phyloP scores from a whole-genome alignment of 495 filamentous ascomycete genomes.

The Lasiosphaeria miniovina region DNA sequence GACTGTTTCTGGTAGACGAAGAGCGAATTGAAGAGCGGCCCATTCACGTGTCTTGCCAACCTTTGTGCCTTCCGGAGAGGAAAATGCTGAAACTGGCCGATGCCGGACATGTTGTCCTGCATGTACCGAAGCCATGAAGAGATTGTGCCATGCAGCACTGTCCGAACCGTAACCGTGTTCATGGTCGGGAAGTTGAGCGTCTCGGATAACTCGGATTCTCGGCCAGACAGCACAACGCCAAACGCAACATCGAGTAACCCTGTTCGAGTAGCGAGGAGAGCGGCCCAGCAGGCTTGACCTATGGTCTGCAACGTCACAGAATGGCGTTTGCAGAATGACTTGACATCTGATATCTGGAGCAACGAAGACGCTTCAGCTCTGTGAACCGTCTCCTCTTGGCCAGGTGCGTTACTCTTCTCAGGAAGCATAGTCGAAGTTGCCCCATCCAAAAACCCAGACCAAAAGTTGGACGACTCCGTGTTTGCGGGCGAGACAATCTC shows the following conservation, averaged over 20 bases:
- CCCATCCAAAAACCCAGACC: conserved; percentile 56
- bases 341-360: conserved; percentile 32
- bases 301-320: conserved; percentile 63
- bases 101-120: conserved; percentile 56
- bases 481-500: conserved; percentile 36
- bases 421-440: conserved; percentile 38
- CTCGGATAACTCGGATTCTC: conserved; percentile 56
- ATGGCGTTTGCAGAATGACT: conserved; percentile 52
- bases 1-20: conserved; percentile 62
- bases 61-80: conserved; percentile 62
- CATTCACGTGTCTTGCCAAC: conserved; percentile 27
- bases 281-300: conserved; percentile 62
- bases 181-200: conserved; percentile 71
- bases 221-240: conserved; percentile 68
- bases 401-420: not conserved
- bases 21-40: conserved; percentile 60
- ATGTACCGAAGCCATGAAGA: conserved; percentile 61
- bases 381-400: conserved; percentile 24
- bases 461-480: conserved; percentile 51
- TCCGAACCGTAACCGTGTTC: conserved; percentile 68
- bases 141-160: conserved; percentile 59
- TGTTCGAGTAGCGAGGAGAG: conserved; percentile 55
- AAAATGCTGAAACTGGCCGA: conserved; percentile 59
- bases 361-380: conserved; percentile 48
- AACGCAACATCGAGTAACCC: conserved; percentile 63